Base-by-base conservation (phyloP, 148 eudicot species). In the Tetragonia tetragonoides region DNA sequence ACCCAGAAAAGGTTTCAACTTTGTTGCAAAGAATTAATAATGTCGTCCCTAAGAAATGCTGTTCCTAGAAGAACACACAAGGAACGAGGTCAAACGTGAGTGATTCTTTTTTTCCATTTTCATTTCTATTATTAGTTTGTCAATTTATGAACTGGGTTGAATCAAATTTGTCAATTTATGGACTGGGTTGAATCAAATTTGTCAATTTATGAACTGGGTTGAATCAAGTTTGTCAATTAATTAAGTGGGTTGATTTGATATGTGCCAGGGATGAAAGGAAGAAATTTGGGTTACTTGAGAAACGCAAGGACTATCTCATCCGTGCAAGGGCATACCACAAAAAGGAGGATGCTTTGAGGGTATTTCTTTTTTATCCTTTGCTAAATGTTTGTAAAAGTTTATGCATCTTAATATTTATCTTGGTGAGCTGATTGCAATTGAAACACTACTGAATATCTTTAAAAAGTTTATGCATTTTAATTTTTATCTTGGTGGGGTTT, bases 31-130 rank as follows among this genome's bases (percentile, higher is more conserved):
- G 38, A 6, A 74, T 72, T 54, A 21, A 83, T 49, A 59, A 94
- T 94, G 98, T 92, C 97, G 21, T 92, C 97, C 53, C 49, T 90
- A 15, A 88, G 88, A 80, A 95, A 95, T 85, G 89, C 91, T 28
- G 53, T 92, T 44, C 80, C 88, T 5, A 88, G 90, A 75, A 80
- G 83, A 80, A 84, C 95, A 10, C 93, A 95, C 83, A 86, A 95
- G 86, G 98, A 95, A 85, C 91, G 97, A 54, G 61, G 97, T 46
- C 98, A 92, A 81, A 97, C 92, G 98, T 95, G 60, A 86, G 98
- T 91, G 66, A 53, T 68, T 10, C 61, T 56, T n/a, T 46, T 41
- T 47, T 2, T 47, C 40, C 10, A 38, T 70, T 44, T 54, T 6
- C 53, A 28, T 68, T 53, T 38, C 9, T 41, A 41, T 21, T 17